Evolutionary conservation across 2,329 filamentous ascomycete species (phyloP).

Genomic region (Myotisia sp.): DNA sequence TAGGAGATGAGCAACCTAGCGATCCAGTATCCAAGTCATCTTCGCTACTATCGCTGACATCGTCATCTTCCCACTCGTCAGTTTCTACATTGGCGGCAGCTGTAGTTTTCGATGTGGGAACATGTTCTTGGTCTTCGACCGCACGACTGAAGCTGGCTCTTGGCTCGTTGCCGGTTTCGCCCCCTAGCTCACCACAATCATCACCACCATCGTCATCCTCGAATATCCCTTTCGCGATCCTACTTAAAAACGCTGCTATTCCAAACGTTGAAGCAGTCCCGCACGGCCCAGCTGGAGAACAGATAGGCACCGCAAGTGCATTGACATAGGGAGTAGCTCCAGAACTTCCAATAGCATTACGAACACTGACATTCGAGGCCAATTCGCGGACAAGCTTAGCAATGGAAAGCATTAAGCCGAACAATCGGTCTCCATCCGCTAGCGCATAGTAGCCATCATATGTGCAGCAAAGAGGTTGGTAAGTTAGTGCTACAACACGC

Average conservation of each 20-base stretch:
- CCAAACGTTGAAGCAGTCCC: conserved; percentile 1
- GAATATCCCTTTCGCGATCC: not conserved
- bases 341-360: conserved; percentile 9
- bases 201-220: not conserved
- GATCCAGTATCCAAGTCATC: not conserved
- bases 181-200: not conserved
- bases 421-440: conserved; percentile 9
- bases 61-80: conserved; percentile 5
- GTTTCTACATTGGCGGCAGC: conserved; percentile 1
- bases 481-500: conserved; percentile 5
- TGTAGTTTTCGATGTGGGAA: conserved; percentile 1
- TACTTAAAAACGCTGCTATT: not conserved
- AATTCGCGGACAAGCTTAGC: conserved; percentile 8
- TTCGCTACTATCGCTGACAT: conserved; percentile 3
- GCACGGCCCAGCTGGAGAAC: conserved; percentile 8
- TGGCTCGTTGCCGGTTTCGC: not conserved
- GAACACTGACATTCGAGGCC: conserved; percentile 8
- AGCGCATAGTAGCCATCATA: conserved; percentile 9
- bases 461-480: conserved; percentile 10
- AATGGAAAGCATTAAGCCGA: conserved; percentile 10
- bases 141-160: not conserved
- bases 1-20: not conserved
- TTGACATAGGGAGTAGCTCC: conserved; percentile 7
- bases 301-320: conserved; percentile 11
- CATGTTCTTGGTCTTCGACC: not conserved